These are phyloP conservation scores for Raffaelea deltoideospora DNA, from an alignment of 2,329 filamentous ascomycete species.

Conservation along the genomic window DNA sequence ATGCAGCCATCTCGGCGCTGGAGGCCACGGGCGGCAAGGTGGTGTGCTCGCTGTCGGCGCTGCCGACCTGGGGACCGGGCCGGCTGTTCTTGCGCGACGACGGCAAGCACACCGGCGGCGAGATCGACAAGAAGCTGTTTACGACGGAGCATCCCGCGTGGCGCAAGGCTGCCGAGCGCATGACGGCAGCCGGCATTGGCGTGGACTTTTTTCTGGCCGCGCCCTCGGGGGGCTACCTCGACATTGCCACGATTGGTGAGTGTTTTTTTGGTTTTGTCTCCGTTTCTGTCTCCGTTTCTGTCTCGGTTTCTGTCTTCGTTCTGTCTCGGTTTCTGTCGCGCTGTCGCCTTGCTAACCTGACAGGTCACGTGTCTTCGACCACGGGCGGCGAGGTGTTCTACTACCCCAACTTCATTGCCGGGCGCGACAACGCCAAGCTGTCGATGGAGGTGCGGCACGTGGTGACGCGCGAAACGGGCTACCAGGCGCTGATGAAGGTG, in stretches of 20 bases:
- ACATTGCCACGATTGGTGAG: slow-evolving; percentile 79
- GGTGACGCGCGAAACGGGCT: slow-evolving; percentile 80
- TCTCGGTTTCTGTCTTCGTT: neutral
- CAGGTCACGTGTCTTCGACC: slow-evolving; percentile 67
- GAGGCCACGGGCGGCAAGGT: slow-evolving; percentile 84
- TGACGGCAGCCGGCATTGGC: slow-evolving; percentile 76
- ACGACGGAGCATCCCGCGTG: slow-evolving; percentile 80
- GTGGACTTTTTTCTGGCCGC: slow-evolving; percentile 91
- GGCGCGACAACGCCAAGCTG: slow-evolving; percentile 71
- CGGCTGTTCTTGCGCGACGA: slow-evolving; percentile 77
- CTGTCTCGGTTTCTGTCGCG: neutral
- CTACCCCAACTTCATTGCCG: slow-evolving; percentile 88
- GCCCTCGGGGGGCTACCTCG: slow-evolving; percentile 78
- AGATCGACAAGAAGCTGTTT: slow-evolving; percentile 83
- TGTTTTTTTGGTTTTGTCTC: neutral
- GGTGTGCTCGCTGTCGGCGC: slow-evolving; percentile 69
- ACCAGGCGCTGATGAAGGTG: slow-evolving; percentile 95
- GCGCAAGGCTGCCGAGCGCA: slow-evolving; percentile 73
- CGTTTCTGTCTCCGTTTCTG: neutral
- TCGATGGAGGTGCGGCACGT: slow-evolving; percentile 75
- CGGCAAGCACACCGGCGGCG: slow-evolving; percentile 68
- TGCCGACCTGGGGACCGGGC: slow-evolving; percentile 86
- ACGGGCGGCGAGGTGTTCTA: slow-evolving; percentile 96
- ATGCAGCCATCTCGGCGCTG: slow-evolving; percentile 70
- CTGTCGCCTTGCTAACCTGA: neutral